Base-by-base conservation (phyloP, 2,329 filamentous ascomycete genomes). In the Trematosphaeria pertusa region DNA sequence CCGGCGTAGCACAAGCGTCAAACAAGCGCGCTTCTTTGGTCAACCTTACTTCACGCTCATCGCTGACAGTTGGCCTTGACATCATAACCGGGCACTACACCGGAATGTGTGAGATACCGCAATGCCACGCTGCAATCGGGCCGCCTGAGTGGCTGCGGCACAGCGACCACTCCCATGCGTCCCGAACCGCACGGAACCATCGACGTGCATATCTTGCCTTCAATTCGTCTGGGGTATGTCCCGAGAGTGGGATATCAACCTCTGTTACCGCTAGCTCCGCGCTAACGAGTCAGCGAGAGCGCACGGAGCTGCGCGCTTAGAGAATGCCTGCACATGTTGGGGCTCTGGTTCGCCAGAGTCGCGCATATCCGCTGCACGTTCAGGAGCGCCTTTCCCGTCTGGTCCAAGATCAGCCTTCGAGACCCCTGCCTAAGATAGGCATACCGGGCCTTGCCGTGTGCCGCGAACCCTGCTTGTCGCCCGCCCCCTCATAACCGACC, bases 221-320 rank as follows among this genome's bases (percentile, higher is more conserved):
- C 24, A 28, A 7, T 12, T 8, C 12, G 24, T 28, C 8, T n/a
- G n/a, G n/a, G n/a, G n/a, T n/a, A n/a, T n/a, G n/a, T n/a, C 24
- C 24, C 24, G 8, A 12, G 24, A 12, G 24, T 28, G 24, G 24
- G 24, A 8, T 28, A 28, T 28, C 24, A 12, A 28, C 8, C 12
- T 28, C 12, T 28, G 24, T 28, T 28, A 28, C 31, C 31, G 14
- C 31, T 34, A 9, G 8, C 31, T 14, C 11, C 31, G 31, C 31
- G 24, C 24, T 28, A 28, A 28, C 31, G 31, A 34, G 8, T 34
- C 31, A 34, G 31, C 14, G 11, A 8, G 11, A 15, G 14, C 14
- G 31, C 31, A 34, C 31, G 15, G 31, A 34, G 31, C 31, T 34
- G 15, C 31, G 31, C 31, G 31, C 31, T 34, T 34, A 34, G 14